Evolutionary conservation across 768 basidiomycete genomes (phyloP), one percentile per base, ranked within the genome.

Genomic region (Pleurotus eryngii): DNA sequence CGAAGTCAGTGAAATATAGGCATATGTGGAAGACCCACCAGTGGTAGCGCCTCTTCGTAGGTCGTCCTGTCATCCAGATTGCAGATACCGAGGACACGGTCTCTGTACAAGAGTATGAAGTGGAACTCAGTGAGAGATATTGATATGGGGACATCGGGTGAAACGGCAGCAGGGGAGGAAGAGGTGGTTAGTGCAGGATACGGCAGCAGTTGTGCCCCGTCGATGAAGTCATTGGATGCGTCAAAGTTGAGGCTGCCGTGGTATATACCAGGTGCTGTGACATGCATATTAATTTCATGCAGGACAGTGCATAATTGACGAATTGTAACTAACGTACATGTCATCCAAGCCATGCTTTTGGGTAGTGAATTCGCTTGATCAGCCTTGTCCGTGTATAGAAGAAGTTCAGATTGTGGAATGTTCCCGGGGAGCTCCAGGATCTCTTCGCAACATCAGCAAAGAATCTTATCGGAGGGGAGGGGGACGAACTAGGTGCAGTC

Each of bases 111-210:
- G 3, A 98, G 70, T 17, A 99, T 72, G 66, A 95, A 92, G 67
- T 99, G 97, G 67, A 91, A 97, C 66, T 96, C 91, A 0, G 95
- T 96, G 55, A 97, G 74, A 8, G 86, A 80, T 65, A 96, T 83
- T 3, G 93, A 91, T 4, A 84, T 61, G 0, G 96, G 95, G 14
- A 81, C 65, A 51, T 83, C 78, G 4, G 73, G 67, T 4, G 61
- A 24, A 14, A 20, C 20, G 4, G 37, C 37, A 27, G 71, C 64
- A 6, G 72, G 68, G 54, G 72, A 7, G 63, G 69, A 60, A 39
- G 74, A 60, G 40, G 70, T 63, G 49, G 66, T 63, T 35, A 75
- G 60, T 27, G 74, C 50, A 15, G 90, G 90, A 65, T 92, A 95
- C 3, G 90, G 91, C 7, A 94, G 75, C 14, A 95, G 80, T 63